Percentiles rank a stretch among this genome's conserved stretches.
phyloP scores from a whole-genome alignment of 2,329 filamentous ascomycete genomes.

The Diaporthe helianthi region DNA sequence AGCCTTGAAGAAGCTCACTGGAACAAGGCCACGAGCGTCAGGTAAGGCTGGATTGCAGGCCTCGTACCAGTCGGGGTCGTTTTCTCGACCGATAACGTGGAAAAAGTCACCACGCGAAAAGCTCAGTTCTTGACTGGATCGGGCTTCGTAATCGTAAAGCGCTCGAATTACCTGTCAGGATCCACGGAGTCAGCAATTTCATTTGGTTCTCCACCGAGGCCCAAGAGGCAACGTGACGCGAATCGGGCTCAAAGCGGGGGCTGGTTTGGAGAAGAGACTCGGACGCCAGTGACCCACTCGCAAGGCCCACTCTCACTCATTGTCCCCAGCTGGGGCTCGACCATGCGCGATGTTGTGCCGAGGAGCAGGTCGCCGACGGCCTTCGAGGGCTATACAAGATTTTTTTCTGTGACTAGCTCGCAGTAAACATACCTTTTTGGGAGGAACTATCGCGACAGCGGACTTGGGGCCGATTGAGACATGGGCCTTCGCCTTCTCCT shows the following conservation, averaged over 20 bases:
- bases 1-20: conserved; percentile 91
- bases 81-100: conserved; percentile 94
- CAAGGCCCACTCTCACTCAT: conserved; percentile 14
- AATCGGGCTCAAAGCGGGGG: conserved; percentile 31
- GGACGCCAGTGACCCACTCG: conserved; percentile 17
- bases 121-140: conserved; percentile 78
- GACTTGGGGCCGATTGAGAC: conserved; percentile 84
- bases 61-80: conserved; percentile 97
- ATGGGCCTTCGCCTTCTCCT: conserved; percentile 74
- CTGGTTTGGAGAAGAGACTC: conserved; percentile 26
- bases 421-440: conserved; percentile 77
- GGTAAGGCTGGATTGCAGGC: conserved; percentile 93
- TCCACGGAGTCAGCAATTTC: conserved; percentile 37
- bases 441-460: conserved; percentile 85
- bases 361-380: conserved; percentile 2
- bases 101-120: conserved; percentile 98
- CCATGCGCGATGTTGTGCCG: conserved; percentile 19
- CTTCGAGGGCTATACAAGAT: background rate
- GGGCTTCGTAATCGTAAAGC: conserved; percentile 88
- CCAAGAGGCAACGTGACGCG: conserved; percentile 13
- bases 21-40: conserved; percentile 87
- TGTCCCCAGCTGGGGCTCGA: background rate
- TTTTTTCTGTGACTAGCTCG: background rate
- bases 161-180: conserved; percentile 86
- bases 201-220: background rate